Conservation (phyloP, 257 asterid genomes). For the Solanum phureja region DNA sequence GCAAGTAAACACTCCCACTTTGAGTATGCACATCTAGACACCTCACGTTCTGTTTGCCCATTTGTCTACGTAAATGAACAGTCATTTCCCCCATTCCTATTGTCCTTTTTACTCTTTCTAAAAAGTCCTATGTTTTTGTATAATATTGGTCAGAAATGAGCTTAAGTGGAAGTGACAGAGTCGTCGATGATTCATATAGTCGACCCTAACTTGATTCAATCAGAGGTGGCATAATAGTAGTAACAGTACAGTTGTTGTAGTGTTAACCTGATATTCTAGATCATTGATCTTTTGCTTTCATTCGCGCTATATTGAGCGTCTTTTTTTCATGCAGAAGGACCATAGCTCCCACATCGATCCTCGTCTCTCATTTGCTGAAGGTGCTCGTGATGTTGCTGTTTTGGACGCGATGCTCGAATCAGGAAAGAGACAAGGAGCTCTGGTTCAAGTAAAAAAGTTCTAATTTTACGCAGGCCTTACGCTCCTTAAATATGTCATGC, state of each 20-base stretch:
- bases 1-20: not conserved
- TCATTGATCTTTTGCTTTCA: not conserved
- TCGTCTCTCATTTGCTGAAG: constrained; percentile 63
- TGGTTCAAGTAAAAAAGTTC: constrained; percentile 51
- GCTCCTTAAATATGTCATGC: not conserved
- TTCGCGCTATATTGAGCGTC: not conserved
- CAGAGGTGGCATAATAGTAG: not conserved
- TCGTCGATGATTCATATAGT: not conserved
- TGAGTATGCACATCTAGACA: not conserved
- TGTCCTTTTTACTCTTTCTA: not conserved
- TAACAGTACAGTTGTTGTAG: not conserved
- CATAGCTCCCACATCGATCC: constrained; percentile 39
- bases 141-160: not conserved
- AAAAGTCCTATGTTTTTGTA: not conserved
- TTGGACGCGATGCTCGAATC: constrained; percentile 93
- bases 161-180: not conserved
- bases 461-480: constrained; percentile 8
- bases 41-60: not conserved
- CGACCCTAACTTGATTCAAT: not conserved
- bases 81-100: not conserved
- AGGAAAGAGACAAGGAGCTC: constrained; percentile 51
- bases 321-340: constrained; percentile 36
- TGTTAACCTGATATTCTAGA: not conserved
- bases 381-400: constrained; percentile 81
- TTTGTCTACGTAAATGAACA: not conserved